These are phyloP conservation scores for Penicillium paneum DNA, from an alignment of 2,329 filamentous ascomycete genomes.

Conservation along the genomic window DNA sequence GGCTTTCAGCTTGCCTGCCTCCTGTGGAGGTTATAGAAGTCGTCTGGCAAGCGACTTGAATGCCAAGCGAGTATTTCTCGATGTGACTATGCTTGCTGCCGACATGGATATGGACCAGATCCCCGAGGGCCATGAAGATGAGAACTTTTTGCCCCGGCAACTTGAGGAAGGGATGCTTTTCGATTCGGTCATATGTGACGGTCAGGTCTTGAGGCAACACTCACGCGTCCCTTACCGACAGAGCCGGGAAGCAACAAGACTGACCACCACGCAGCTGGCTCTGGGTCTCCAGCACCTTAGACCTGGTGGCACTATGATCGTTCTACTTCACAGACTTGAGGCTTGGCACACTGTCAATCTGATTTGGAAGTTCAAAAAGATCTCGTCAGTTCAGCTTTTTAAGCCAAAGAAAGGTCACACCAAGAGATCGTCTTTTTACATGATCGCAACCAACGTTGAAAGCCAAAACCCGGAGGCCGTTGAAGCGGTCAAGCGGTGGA, in stretches of 20 bases:
- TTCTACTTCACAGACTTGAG: conserved; percentile 52
- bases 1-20: neutral
- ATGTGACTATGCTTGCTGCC: conserved; percentile 52
- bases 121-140: conserved; percentile 21
- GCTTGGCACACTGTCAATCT: conserved; percentile 37
- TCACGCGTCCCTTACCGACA: conserved; percentile 33
- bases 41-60: neutral
- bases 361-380: conserved; percentile 42
- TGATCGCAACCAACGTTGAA: conserved; percentile 48
- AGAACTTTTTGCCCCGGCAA: conserved; percentile 26
- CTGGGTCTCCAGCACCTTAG: conserved; percentile 48
- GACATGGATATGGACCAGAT: conserved; percentile 42
- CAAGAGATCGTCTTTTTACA: conserved; percentile 53
- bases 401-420: conserved; percentile 46
- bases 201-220: conserved; percentile 47
- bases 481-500: conserved; percentile 38
- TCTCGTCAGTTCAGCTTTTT: conserved; percentile 44
- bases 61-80: conserved; percentile 32
- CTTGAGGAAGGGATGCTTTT: conserved; percentile 31
- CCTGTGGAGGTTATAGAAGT: neutral
- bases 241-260: conserved; percentile 36
- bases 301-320: conserved; percentile 50
- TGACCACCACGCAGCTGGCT: conserved; percentile 41
- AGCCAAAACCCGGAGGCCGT: conserved; percentile 31
- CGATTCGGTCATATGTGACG: conserved; percentile 50